phyloP scores from a whole-genome alignment of 768 basidiomycete species.

The Rhodotorula taiwanensis region DNA sequence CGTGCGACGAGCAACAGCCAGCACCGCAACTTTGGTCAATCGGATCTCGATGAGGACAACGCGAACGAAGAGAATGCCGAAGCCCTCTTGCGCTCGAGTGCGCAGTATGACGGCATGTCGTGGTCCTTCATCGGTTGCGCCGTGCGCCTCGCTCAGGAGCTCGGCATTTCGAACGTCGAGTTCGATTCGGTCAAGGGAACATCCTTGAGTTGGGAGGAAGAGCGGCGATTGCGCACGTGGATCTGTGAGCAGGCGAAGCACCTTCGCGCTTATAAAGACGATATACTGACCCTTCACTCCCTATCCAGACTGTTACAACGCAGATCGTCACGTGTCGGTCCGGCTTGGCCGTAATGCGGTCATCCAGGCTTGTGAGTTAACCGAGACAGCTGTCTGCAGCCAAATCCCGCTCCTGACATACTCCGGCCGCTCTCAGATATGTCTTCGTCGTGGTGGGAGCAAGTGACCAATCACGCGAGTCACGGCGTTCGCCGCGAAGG shows the following conservation, averaged over 20 bases:
- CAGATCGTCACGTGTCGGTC: constrained; percentile 32
- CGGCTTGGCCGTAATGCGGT: constrained; percentile 30
- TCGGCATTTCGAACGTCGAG: constrained; percentile 30
- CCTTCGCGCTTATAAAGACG: too few species aligned
- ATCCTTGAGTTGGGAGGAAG: constrained; percentile 10
- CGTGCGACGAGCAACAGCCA: not conserved
- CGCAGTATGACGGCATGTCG: constrained; percentile 30
- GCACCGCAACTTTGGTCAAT: not conserved
- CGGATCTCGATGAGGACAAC: too few species aligned
- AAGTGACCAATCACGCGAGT: constrained; percentile 25
- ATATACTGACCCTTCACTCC: not conserved
- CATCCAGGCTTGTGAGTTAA: constrained; percentile 24
- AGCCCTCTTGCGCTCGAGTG: constrained; percentile 17
- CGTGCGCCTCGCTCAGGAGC: constrained; percentile 32
- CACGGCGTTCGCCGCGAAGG: constrained; percentile 13
- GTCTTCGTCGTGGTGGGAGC: constrained; percentile 34
- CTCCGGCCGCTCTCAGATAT: too few species aligned
- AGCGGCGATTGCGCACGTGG: constrained; percentile 21
- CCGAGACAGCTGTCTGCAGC: too few species aligned
- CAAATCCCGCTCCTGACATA: too few species aligned
- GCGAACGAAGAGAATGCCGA: constrained; percentile 18
- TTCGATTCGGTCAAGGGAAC: not conserved
- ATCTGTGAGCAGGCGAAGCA: constrained; percentile 29
- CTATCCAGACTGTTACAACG: constrained; percentile 28
- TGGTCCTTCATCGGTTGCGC: constrained; percentile 35